Evolutionary conservation across 2,329 filamentous ascomycete genomes (phyloP).

Genomic region (Gremmenia infestans): DNA sequence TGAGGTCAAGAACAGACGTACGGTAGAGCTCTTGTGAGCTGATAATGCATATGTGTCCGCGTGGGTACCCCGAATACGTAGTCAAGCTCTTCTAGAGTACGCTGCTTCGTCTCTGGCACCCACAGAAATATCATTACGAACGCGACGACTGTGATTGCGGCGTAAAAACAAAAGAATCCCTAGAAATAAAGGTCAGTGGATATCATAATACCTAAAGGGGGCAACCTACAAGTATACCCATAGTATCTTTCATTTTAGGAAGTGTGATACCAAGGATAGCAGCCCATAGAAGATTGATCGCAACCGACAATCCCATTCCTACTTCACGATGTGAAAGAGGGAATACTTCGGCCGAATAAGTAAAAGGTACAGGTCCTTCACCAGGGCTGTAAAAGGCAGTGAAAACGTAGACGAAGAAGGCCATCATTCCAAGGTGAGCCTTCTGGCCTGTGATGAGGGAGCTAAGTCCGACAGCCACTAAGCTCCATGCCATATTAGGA

Average conservation of each 20-base stretch:
- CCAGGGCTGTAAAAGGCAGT: conserved; percentile 58
- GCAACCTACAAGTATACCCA: conserved; percentile 12
- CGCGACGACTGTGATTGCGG: conserved; percentile 48
- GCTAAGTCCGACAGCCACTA: conserved; percentile 52
- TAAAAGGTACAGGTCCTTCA: conserved; percentile 65
- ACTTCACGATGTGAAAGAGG: conserved; percentile 66
- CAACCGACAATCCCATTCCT: conserved; percentile 66
- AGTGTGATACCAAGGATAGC: conserved; percentile 52
- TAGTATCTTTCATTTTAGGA: conserved; percentile 37
- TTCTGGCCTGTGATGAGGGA: conserved; percentile 40
- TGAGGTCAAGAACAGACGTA: conserved; percentile 2
- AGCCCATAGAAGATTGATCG: conserved; percentile 57
- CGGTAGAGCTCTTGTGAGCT: conserved; percentile 17
- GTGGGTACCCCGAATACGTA: conserved; percentile 42
- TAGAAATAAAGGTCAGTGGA: conserved; percentile 19
- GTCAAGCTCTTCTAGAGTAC: conserved; percentile 26
- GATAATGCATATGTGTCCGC: conserved; percentile 19
- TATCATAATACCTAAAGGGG: no score
- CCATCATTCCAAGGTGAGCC: conserved; percentile 47
- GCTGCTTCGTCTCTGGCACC: conserved; percentile 50
- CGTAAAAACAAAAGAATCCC: conserved; percentile 51
- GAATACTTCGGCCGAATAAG: conserved; percentile 65
- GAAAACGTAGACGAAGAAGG: conserved; percentile 57
- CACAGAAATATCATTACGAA: conserved; percentile 51
- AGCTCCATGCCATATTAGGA: conserved; percentile 59